phyloP scores from a whole-genome alignment of 768 basidiomycete genomes.

The Mycena sanguinolenta region DNA sequence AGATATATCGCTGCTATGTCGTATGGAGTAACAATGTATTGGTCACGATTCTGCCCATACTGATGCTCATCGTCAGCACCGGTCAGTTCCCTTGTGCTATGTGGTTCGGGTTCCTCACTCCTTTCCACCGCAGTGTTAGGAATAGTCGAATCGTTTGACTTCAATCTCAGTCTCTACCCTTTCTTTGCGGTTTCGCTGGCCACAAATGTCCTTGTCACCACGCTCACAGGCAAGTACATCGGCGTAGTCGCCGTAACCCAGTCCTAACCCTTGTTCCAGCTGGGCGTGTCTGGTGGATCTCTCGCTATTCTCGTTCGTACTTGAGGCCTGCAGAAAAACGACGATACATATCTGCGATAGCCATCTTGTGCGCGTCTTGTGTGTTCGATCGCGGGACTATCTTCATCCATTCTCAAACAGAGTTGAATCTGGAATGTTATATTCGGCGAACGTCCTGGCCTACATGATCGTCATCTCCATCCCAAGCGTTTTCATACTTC shows the following conservation, averaged over 20 bases:
- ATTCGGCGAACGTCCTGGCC: background rate
- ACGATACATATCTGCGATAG: conserved; percentile 45
- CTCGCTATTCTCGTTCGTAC: conserved; percentile 42
- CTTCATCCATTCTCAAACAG: background rate
- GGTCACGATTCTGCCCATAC: conserved; percentile 44
- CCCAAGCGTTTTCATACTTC: background rate
- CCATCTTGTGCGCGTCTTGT: conserved; percentile 43
- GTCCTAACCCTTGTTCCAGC: conserved; percentile 30
- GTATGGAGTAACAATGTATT: conserved; percentile 47
- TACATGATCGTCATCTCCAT: background rate
- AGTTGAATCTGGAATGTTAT: conserved; percentile 4
- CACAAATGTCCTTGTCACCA: conserved; percentile 46
- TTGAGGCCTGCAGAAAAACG: conserved; percentile 40
- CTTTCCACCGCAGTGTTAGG: conserved; percentile 23
- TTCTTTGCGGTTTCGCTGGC: conserved; percentile 47
- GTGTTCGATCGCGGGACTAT: background rate
- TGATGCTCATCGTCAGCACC: conserved; percentile 42
- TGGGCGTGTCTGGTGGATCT: conserved; percentile 49
- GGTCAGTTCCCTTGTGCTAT: conserved; percentile 32
- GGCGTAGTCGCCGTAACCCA: background rate
- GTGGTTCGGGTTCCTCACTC: too few species aligned
- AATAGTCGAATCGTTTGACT: conserved; percentile 29
- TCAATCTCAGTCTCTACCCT: conserved; percentile 40
- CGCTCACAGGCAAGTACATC: conserved; percentile 42
- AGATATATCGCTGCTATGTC: conserved; percentile 51